Conservation (phyloP, 1,284 basidiomycete genomes). For the Chalciporus sp. region DNA sequence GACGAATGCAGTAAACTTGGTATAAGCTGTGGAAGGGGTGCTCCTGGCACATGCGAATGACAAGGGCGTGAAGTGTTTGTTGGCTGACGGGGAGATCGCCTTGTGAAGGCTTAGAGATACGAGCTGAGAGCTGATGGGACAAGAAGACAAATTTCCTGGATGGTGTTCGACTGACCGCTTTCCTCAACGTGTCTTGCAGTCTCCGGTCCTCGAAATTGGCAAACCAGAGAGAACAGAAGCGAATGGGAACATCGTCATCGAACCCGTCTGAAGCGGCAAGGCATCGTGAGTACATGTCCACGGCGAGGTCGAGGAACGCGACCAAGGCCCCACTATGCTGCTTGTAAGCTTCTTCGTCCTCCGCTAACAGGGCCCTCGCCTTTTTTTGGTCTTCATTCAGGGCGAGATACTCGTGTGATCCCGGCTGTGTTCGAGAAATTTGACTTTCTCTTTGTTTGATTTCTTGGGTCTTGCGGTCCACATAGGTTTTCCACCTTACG, state of each 20-base stretch:
- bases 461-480: constrained; percentile 72
- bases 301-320: constrained; percentile 72
- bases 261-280: constrained; percentile 70
- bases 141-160: constrained; percentile 90
- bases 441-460: constrained; percentile 52
- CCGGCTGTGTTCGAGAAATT: constrained; percentile 35
- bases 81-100: constrained; percentile 53
- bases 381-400: constrained; percentile 42
- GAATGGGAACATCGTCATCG: constrained; percentile 79
- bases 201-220: constrained; percentile 70
- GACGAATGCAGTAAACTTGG: constrained; percentile 78
- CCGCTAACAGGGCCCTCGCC: constrained; percentile 42
- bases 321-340: constrained; percentile 62
- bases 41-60: constrained; percentile 80
- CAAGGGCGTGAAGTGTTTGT: constrained; percentile 61
- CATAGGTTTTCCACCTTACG: constrained; percentile 69
- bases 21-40: constrained; percentile 96
- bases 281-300: constrained; percentile 83
- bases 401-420: constrained; percentile 25
- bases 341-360: constrained; percentile 64
- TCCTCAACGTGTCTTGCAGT: constrained; percentile 54
- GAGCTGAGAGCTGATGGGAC: constrained; percentile 90
- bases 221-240: constrained; percentile 92
- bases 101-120: constrained; percentile 57
- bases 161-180: constrained; percentile 66